These are phyloP conservation scores for Breviolum minutum DNA, from an alignment of 73 alveolate genomes.

Conservation along the genomic window DNA sequence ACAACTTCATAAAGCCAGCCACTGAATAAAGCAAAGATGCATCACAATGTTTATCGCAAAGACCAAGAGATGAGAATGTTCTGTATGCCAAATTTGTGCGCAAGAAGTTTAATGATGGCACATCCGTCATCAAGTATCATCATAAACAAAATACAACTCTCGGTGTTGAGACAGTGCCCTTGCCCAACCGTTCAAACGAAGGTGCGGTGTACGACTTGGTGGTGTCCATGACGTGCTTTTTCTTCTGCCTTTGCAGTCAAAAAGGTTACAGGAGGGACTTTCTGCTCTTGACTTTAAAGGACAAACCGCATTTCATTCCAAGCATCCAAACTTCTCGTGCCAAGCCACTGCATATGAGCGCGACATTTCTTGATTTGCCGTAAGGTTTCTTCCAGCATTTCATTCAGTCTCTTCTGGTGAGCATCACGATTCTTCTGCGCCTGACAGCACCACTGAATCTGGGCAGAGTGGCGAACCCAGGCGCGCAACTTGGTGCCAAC, in stretches of 20 bases:
- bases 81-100: too few relatives aligned
- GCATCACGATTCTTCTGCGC: slow-evolving; percentile 95
- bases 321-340: neutral
- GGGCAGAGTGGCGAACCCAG: neutral
- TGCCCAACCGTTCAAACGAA: neutral
- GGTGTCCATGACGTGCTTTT: slow-evolving; percentile 93
- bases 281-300: neutral
- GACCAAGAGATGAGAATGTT: too few relatives aligned
- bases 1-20: too few relatives aligned
- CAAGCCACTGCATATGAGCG: slow-evolving; percentile 84
- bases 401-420: slow-evolving; percentile 80
- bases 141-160: too few relatives aligned
- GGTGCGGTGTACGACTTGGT: slow-evolving; percentile 89
- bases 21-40: too few relatives aligned
- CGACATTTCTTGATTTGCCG: slow-evolving; percentile 94
- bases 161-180: too few relatives aligned
- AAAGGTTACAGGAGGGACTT: neutral
- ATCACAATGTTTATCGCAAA: too few relatives aligned
- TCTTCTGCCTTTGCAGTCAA: slow-evolving; percentile 31
- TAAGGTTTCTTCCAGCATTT: slow-evolving; percentile 85
- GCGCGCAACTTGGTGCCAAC: neutral
- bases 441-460: neutral
- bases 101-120: too few relatives aligned
- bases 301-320: neutral
- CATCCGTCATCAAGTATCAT: too few relatives aligned